These are phyloP conservation scores for Aphanocladium album DNA, from an alignment of 2,329 filamentous ascomycete genomes.

Conservation along the genomic window DNA sequence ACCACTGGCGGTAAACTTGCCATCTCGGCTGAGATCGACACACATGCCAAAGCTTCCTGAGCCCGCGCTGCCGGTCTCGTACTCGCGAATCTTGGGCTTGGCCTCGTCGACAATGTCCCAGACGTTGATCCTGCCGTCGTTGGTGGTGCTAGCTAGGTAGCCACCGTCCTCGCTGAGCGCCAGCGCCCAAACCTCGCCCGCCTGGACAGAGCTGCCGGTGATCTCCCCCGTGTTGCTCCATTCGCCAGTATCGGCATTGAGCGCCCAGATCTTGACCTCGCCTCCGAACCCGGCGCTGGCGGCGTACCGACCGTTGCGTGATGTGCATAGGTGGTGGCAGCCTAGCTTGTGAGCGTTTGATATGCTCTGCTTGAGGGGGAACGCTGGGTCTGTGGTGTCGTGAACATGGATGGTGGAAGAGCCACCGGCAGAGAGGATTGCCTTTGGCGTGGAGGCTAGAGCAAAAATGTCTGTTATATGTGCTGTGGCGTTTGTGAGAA, in stretches of 20 bases:
- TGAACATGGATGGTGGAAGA: constrained; percentile 78
- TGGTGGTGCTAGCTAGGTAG: constrained; percentile 80
- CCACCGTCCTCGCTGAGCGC: constrained; percentile 78
- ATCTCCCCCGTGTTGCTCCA: constrained; percentile 44
- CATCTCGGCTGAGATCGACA: constrained; percentile 75
- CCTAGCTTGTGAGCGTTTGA: constrained; percentile 78
- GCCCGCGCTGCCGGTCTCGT: constrained; percentile 65
- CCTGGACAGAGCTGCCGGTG: constrained; percentile 41
- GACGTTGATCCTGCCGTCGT: constrained; percentile 82
- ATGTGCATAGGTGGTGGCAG: constrained; percentile 80
- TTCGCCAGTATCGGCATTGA: constrained; percentile 51
- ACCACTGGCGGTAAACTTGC: constrained; percentile 81
- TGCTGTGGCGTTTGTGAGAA: constrained; percentile 43
- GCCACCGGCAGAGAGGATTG: constrained; percentile 79
- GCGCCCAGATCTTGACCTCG: constrained; percentile 77
- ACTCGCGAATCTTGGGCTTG: constrained; percentile 66
- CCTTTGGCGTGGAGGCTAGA: constrained; percentile 66
- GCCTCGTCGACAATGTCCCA: constrained; percentile 64
- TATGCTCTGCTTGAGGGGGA: constrained; percentile 75
- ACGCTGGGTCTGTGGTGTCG: constrained; percentile 64
- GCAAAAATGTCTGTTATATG: constrained; percentile 83
- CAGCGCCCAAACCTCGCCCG: constrained; percentile 80
- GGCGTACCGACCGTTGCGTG: constrained; percentile 63
- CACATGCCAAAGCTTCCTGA: constrained; percentile 88
- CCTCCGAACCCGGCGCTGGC: constrained; percentile 87